These are phyloP conservation scores for Polyporus tsugae DNA, from an alignment of 1,284 basidiomycete genomes.

Conservation along the genomic window DNA sequence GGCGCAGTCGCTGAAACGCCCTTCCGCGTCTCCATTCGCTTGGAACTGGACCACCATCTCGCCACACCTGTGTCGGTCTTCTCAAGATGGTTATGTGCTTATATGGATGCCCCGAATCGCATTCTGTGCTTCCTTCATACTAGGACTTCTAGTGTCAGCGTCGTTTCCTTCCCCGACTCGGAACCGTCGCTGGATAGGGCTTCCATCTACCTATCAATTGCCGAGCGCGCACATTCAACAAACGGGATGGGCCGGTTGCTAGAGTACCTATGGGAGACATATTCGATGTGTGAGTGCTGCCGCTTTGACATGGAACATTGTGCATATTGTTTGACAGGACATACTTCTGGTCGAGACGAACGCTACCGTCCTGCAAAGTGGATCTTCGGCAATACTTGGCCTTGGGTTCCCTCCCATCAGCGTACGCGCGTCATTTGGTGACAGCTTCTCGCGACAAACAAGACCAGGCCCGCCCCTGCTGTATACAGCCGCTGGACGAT, in stretches of 20 bases:
- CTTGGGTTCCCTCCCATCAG: constrained; percentile 48
- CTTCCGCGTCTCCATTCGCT: no score
- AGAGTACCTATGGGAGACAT: constrained; percentile 41
- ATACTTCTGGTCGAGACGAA: constrained; percentile 46
- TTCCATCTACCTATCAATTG: constrained; percentile 14
- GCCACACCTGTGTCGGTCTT: no score
- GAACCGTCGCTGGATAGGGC: not conserved
- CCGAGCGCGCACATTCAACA: not conserved
- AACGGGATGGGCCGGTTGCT: not conserved
- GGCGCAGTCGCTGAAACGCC: no score
- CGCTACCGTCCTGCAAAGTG: constrained; percentile 44
- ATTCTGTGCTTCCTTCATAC: not conserved
- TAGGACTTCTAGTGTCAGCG: not conserved
- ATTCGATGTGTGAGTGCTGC: constrained; percentile 39
- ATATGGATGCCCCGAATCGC: no score
- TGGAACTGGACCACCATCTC: no score
- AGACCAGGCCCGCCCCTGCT: no score
- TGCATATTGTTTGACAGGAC: constrained; percentile 34
- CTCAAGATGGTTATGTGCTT: not conserved
- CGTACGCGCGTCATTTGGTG: constrained; percentile 40
- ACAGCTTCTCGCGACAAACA: constrained; percentile 32
- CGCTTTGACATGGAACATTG: not conserved
- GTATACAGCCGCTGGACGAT: constrained; percentile 22
- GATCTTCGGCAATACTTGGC: constrained; percentile 47
- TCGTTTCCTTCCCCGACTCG: not conserved